These are phyloP conservation scores for Babesia caballi DNA, from an alignment of 169 alveolate species.

Conservation along the genomic window DNA sequence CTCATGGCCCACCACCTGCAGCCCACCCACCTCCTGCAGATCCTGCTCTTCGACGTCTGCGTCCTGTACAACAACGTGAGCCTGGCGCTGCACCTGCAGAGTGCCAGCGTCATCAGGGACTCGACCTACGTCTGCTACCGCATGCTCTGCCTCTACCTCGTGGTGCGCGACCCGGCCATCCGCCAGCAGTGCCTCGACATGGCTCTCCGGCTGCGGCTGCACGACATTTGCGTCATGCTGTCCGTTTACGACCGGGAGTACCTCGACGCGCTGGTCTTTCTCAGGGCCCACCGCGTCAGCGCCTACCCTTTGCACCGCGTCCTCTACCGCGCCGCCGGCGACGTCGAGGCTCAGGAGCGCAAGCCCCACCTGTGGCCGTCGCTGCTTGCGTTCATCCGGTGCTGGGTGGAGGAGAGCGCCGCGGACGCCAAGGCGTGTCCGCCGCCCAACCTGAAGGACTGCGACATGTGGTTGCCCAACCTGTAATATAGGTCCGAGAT, in stretches of 20 bases:
- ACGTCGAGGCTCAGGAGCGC: conserved; percentile 35
- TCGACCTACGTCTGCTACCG: conserved; percentile 40
- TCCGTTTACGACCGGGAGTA: conserved; percentile 25
- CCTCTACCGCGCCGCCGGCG: conserved; percentile 50
- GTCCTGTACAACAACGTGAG: conserved; percentile 33
- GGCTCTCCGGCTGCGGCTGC: conserved; percentile 46
- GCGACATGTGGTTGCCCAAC: conserved; percentile 62
- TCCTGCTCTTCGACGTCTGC: conserved; percentile 47
- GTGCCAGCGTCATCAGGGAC: conserved; percentile 38
- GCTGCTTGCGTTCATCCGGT: conserved; percentile 31
- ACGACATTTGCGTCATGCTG: conserved; percentile 28
- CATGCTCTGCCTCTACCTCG: conserved; percentile 19
- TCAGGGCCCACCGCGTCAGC: conserved; percentile 11
- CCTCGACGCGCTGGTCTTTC: conserved; percentile 13
- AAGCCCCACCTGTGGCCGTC: conserved; percentile 49
- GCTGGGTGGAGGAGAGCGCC: conserved; percentile 51
- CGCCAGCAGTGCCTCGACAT: conserved; percentile 50
- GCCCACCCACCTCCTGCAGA: conserved; percentile 38
- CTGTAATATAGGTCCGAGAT: too few relatives aligned
- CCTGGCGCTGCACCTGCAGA: conserved; percentile 1
- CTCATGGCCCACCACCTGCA: conserved; percentile 26
- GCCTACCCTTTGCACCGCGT: conserved; percentile 37
- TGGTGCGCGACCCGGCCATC: conserved; percentile 7
- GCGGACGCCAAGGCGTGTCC: neutral
- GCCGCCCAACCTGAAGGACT: conserved; percentile 32